Percentiles rank a stretch among this genome's conserved stretches.
phyloP scores from a whole-genome alignment of 192 early-diverging fungal species.

The Spinellus fusiger region DNA sequence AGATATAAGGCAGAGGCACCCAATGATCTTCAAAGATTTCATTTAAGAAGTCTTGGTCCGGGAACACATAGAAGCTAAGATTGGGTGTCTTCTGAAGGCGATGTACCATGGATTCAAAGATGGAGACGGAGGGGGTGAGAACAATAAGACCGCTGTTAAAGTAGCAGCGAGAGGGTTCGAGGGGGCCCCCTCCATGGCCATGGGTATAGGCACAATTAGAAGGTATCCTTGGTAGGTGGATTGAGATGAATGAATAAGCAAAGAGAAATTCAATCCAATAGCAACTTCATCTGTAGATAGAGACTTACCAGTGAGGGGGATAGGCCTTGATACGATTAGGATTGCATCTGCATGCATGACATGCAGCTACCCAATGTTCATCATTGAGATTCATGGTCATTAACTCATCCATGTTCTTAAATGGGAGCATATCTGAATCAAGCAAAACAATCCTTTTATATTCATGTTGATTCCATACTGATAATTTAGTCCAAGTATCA shows the following conservation, averaged over 20 bases:
- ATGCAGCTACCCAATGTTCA: conserved; percentile 32
- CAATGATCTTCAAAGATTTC: conserved; percentile 36
- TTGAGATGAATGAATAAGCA: too few relatives aligned
- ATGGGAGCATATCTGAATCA: conserved; percentile 65
- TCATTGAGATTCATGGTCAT: conserved; percentile 37
- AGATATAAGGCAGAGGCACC: conserved; percentile 37
- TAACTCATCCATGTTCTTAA: conserved; percentile 59
- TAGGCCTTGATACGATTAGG: conserved; percentile 30
- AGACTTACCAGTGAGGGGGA: conserved; percentile 31
- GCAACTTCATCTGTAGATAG: too few relatives aligned
- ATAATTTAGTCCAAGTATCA: conserved; percentile 58
- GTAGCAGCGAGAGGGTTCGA: conserved; percentile 16
- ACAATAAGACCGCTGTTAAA: conserved; percentile 49
- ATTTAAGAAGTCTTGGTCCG: conserved; percentile 51
- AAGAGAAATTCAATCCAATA: too few relatives aligned
- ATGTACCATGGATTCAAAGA: conserved; percentile 26
- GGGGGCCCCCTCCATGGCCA: background rate
- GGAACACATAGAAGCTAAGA: conserved; percentile 26
- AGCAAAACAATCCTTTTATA: conserved; percentile 56
- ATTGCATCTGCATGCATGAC: conserved; percentile 46
- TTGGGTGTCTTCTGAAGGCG: conserved; percentile 12
- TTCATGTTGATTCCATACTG: conserved; percentile 53
- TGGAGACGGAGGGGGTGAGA: conserved; percentile 21
- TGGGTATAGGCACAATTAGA: conserved; percentile 35
- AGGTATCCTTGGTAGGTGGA: conserved; percentile 10